phyloP scores from a whole-genome alignment of 768 basidiomycete species.

The Podaxis sp. region DNA sequence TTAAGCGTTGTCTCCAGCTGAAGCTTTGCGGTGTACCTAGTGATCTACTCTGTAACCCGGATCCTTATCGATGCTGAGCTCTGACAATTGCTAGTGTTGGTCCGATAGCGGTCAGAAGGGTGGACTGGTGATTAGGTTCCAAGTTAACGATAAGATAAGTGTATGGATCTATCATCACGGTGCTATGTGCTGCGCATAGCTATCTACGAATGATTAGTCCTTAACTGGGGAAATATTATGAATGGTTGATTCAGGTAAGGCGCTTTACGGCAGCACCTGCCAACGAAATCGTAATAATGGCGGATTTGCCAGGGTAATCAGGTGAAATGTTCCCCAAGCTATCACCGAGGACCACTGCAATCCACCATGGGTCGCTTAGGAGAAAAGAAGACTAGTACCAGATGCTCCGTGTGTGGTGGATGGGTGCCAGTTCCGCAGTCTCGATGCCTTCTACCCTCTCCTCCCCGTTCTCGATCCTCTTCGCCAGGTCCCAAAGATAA shows the following conservation, averaged over 20 bases:
- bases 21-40: too few species aligned
- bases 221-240: not conserved
- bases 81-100: too few species aligned
- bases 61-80: too few species aligned
- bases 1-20: too few species aligned
- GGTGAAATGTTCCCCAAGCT: not conserved
- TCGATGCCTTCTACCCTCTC: conserved; percentile 59
- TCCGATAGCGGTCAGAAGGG: not conserved
- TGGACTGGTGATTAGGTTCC: not conserved
- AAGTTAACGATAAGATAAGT: not conserved
- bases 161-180: not conserved
- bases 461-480: conserved; percentile 63
- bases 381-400: conserved; percentile 61
- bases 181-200: not conserved
- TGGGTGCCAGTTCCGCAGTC: conserved; percentile 57
- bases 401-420: conserved; percentile 78
- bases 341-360: not conserved
- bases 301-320: not conserved
- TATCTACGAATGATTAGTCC: not conserved
- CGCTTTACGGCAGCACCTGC: not conserved
- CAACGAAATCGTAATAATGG: not conserved
- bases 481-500: conserved; percentile 87
- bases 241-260: not conserved
- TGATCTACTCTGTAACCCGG: too few species aligned
- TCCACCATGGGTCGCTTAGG: not conserved